phyloP scores from a whole-genome alignment of 177 flowering plant genomes.

The Telopea speciosissima region DNA sequence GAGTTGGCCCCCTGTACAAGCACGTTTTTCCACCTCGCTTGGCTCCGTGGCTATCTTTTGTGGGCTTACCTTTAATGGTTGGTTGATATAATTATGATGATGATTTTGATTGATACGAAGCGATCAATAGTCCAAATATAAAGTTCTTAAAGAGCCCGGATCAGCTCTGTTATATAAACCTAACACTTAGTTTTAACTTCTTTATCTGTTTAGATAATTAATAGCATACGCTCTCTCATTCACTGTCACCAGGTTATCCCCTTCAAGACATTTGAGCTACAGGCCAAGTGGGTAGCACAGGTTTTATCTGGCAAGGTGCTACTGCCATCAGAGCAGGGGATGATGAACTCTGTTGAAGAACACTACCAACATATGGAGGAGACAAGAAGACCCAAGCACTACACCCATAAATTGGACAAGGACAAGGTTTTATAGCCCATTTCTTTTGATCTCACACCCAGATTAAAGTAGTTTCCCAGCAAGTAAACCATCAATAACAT shows the following conservation, averaged over 20 bases:
- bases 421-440: conserved; percentile 1
- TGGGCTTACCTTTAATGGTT: conserved; percentile 42
- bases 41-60: conserved; percentile 48
- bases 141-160: no score
- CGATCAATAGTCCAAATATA: no score
- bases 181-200: no score
- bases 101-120: no score
- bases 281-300: conserved; percentile 43
- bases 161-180: no score
- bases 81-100: not conserved
- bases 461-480: no score
- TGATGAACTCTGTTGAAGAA: conserved; percentile 29
- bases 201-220: no score
- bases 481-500: no score
- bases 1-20: conserved; percentile 59
- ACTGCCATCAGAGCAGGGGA: conserved; percentile 35
- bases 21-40: conserved; percentile 53
- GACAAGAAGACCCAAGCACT: conserved; percentile 23
- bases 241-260: conserved; percentile 12
- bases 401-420: conserved; percentile 24
- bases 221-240: no score
- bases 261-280: conserved; percentile 23
- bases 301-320: conserved; percentile 32
- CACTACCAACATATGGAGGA: conserved; percentile 24
- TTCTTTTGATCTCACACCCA: not conserved